Conservation (phyloP, 2,329 filamentous ascomycete species). For the Lomentospora prolificans region DNA sequence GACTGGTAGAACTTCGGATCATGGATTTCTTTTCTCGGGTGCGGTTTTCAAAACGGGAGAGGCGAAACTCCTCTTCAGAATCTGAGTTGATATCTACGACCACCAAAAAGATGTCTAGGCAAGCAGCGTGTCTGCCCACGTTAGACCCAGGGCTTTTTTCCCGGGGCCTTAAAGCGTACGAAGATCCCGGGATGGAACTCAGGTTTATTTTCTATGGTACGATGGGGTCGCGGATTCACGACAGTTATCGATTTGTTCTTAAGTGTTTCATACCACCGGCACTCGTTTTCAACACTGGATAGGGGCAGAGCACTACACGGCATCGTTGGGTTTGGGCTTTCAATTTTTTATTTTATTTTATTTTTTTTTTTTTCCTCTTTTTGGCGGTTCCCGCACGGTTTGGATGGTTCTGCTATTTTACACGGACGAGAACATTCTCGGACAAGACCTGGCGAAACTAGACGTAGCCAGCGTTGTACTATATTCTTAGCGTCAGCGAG, state of each 20-base stretch:
- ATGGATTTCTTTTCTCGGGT: no score
- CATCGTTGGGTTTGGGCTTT: neutral
- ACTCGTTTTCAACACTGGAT: neutral
- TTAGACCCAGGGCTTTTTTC: no score
- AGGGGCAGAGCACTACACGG: neutral
- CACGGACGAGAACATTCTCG: neutral
- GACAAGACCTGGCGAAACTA: neutral
- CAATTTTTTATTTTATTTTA: neutral
- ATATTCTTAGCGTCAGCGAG: conserved; percentile 3
- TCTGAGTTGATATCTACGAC: no score
- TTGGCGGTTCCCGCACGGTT: neutral
- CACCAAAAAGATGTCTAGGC: no score
- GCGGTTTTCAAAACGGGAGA: no score
- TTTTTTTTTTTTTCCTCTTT: neutral
- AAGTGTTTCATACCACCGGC: neutral
- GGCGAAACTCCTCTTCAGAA: no score
- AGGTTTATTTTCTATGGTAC: neutral
- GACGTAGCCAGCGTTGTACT: neutral
- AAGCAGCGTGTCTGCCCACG: no score
- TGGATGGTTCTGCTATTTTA: neutral
- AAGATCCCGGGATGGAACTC: no score
- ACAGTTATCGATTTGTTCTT: neutral
- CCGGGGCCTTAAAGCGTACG: no score
- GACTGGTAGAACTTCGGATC: neutral
- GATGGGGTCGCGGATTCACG: neutral